Evolutionary conservation across 805 yeast species (phyloP).

Genomic region (Dipodascopsis tothii): DNA sequence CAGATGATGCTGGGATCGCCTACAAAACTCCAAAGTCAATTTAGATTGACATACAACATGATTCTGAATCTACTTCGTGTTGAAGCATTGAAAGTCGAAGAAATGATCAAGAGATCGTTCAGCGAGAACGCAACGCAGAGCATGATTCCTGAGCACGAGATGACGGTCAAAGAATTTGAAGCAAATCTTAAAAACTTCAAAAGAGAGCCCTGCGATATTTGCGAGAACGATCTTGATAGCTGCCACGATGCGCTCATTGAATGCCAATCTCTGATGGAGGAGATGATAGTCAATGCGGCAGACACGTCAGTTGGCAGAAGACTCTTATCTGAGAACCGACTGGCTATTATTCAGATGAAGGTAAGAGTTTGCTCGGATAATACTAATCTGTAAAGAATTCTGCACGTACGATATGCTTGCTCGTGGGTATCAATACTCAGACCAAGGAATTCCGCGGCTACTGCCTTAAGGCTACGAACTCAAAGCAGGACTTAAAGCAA

Average conservation of each 20-base stretch:
- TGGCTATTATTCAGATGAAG: conserved; percentile 19
- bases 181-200: conserved; percentile 38
- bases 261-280: conserved; percentile 40
- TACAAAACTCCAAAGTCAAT: conserved; percentile 83
- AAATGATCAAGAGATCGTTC: conserved; percentile 93
- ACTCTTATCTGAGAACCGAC: conserved; percentile 33
- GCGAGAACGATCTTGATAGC: conserved; percentile 40
- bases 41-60: conserved; percentile 92
- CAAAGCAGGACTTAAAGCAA: background rate
- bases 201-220: conserved; percentile 31
- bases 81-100: conserved; percentile 94
- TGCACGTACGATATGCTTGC: conserved; percentile 15
- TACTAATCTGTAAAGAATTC: conserved; percentile 2
- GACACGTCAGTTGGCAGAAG: conserved; percentile 43
- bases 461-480: conserved; percentile 1
- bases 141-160: conserved; percentile 76
- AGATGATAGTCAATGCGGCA: conserved; percentile 43
- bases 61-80: conserved; percentile 82
- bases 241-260: conserved; percentile 41
- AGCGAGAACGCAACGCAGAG: conserved; percentile 85
- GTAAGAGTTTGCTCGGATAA: background rate
- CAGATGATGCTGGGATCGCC: conserved; percentile 83
- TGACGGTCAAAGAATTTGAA: conserved; percentile 49
- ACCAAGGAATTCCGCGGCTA: conserved; percentile 11
- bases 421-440: conserved; percentile 12